A percentile compares a stretch with the other conserved stretches of the same genome.
Conservation (phyloP, 345 rosid genomes). For the Bruguiera parviflora region DNA sequence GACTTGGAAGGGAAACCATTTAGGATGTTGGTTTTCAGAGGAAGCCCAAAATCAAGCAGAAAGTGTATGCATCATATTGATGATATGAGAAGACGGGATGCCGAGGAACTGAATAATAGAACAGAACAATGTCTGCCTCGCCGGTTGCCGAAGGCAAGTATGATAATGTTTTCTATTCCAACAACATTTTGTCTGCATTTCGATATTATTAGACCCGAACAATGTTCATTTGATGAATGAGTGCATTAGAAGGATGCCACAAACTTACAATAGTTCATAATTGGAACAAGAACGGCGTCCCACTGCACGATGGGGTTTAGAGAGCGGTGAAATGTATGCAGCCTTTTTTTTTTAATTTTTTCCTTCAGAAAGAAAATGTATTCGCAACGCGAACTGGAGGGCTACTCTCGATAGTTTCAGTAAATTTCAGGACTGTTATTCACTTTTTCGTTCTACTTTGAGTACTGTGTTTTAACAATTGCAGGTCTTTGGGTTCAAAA, state of each 20-base stretch:
- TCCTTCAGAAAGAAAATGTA: too few relatives aligned
- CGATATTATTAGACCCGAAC: not conserved
- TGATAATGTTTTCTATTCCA: not conserved
- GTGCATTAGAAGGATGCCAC: not conserved
- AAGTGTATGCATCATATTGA: constrained; percentile 28
- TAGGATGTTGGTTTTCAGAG: constrained; percentile 50
- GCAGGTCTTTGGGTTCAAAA: not conserved
- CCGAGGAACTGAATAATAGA: constrained; percentile 10
- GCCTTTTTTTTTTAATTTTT: too few relatives aligned
- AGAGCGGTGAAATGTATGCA: too few relatives aligned
- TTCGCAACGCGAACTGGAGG: too few relatives aligned
- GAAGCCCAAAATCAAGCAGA: constrained; percentile 44
- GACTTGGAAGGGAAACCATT: constrained; percentile 47
- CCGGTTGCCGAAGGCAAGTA: constrained; percentile 31
- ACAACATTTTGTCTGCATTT: not conserved
- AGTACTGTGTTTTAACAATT: too few relatives aligned
- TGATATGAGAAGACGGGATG: constrained; percentile 38
- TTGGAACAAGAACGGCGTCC: not conserved
- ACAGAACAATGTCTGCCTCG: constrained; percentile 18
- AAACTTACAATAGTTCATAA: not conserved
- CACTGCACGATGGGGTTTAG: too few relatives aligned
- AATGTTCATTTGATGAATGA: not conserved
- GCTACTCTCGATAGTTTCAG: too few relatives aligned
- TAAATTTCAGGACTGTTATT: too few relatives aligned
- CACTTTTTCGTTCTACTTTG: too few relatives aligned